Evolutionary conservation across 148 eudicot genomes (phyloP).

Genomic region (Oxyria digyna): DNA sequence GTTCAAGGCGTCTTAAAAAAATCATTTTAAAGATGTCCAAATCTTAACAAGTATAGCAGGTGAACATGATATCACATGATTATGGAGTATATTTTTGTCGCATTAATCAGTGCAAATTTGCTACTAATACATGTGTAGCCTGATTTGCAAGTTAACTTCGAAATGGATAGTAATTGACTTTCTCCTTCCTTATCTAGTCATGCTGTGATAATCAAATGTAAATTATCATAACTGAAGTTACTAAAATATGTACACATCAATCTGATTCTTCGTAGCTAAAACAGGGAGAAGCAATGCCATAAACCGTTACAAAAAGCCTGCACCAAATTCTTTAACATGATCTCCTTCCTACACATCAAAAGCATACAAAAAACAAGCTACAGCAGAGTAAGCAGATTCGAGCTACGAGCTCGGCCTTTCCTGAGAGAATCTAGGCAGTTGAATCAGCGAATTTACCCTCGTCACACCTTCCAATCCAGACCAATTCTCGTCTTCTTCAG

Average conservation of each 20-base stretch:
- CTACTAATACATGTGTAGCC: too few relatives aligned
- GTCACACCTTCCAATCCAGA: slow-evolving; percentile 93
- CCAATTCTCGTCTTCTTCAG: slow-evolving; percentile 72
- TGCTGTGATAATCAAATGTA: too few relatives aligned
- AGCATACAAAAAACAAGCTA: background rate
- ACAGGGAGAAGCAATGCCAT: background rate
- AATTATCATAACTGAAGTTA: too few relatives aligned
- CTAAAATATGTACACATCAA: background rate
- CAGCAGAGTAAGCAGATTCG: background rate
- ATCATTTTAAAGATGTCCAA: too few relatives aligned
- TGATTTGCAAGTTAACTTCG: too few relatives aligned
- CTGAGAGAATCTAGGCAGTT: slow-evolving; percentile 84
- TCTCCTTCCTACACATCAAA: background rate
- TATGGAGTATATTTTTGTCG: too few relatives aligned
- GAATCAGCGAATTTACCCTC: slow-evolving; percentile 85
- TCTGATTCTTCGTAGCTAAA: background rate
- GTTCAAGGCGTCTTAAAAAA: too few relatives aligned
- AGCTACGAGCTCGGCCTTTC: slow-evolving; percentile 33
- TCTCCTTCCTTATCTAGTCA: too few relatives aligned
- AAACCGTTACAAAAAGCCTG: background rate
- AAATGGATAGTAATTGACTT: too few relatives aligned
- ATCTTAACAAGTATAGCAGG: too few relatives aligned
- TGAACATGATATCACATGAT: too few relatives aligned
- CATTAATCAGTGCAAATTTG: too few relatives aligned
- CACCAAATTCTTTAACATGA: background rate